A percentile compares a stretch with the other conserved stretches of the same genome.
These are phyloP conservation scores for Phaffia australis DNA, from an alignment of 768 basidiomycete species.

Conservation along the genomic window DNA sequence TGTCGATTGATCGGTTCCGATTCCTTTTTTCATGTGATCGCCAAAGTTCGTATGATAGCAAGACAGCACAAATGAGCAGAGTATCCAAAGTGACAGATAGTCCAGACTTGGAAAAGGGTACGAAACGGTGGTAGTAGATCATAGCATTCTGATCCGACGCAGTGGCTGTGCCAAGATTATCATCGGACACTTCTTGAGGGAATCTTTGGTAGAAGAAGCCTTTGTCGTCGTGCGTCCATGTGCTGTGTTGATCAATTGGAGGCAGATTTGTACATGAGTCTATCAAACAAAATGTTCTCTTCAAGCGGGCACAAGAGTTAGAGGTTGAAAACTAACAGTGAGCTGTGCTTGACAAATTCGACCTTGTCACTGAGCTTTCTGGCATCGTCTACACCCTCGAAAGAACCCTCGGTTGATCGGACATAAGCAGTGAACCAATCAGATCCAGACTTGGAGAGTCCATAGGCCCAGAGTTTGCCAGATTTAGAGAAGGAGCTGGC, in stretches of 20 bases:
- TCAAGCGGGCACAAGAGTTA: background rate
- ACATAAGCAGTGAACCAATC: conserved; percentile 35
- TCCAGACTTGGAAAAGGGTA: background rate
- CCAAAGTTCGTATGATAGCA: background rate
- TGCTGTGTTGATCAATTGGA: background rate
- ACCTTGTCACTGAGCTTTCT: conserved; percentile 11
- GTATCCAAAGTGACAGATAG: conserved; percentile 26
- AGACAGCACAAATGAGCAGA: background rate
- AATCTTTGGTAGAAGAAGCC: conserved; percentile 70
- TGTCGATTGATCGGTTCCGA: conserved; percentile 37
- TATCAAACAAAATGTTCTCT: background rate
- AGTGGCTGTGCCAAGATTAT: background rate
- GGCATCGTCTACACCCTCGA: conserved; percentile 15
- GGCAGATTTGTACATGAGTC: background rate
- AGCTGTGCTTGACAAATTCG: conserved; percentile 17
- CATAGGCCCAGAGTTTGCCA: conserved; percentile 66
- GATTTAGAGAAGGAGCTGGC: conserved; percentile 51
- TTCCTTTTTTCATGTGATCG: conserved; percentile 39
- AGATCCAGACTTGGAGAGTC: conserved; percentile 51
- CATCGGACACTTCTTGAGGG: conserved; percentile 26
- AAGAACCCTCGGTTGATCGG: conserved; percentile 7
- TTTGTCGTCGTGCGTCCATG: conserved; percentile 64
- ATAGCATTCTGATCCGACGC: conserved; percentile 54
- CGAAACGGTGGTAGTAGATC: conserved; percentile 64
- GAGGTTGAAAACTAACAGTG: conserved; percentile 3